Conservation (phyloP, 768 basidiomycete genomes). For the Naganishia friedmannii region DNA sequence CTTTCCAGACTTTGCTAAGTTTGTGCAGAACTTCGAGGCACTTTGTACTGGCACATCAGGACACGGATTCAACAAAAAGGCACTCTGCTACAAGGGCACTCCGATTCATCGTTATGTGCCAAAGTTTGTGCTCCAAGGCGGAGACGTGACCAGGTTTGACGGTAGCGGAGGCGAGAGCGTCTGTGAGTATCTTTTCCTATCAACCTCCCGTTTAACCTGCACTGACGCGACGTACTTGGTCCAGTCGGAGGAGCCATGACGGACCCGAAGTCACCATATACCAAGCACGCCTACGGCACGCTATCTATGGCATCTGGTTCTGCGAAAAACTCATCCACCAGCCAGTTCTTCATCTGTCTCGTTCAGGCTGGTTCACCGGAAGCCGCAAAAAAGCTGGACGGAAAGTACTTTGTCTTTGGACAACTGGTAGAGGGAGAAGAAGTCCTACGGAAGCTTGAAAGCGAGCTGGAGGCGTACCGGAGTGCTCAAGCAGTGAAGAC, state of each 20-base stretch:
- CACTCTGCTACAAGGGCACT: slow-evolving; percentile 55
- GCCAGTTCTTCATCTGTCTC: slow-evolving; percentile 31
- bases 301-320: slow-evolving; percentile 61
- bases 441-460: slow-evolving; percentile 46
- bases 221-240: slow-evolving; percentile 51
- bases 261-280: slow-evolving; percentile 58
- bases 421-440: slow-evolving; percentile 50
- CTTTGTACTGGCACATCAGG: slow-evolving; percentile 57
- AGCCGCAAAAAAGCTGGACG: slow-evolving; percentile 56
- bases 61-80: slow-evolving; percentile 57
- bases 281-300: slow-evolving; percentile 54
- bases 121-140: slow-evolving; percentile 60
- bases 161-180: slow-evolving; percentile 59
- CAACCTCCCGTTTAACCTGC: background rate
- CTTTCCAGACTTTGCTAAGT: slow-evolving; percentile 56
- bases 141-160: slow-evolving; percentile 59
- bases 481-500: background rate
- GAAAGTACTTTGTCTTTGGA: slow-evolving; percentile 58
- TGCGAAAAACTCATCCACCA: slow-evolving; percentile 51
- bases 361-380: slow-evolving; percentile 49
- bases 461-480: background rate
- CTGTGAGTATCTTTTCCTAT: slow-evolving; percentile 42
- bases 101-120: slow-evolving; percentile 58
- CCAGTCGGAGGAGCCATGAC: slow-evolving; percentile 58
- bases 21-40: slow-evolving; percentile 57